A percentile compares a stretch with the other conserved stretches of the same genome.
Evolutionary conservation across 352 stramenopile genomes (phyloP).

Genomic region (Phytopythium sindhum): DNA sequence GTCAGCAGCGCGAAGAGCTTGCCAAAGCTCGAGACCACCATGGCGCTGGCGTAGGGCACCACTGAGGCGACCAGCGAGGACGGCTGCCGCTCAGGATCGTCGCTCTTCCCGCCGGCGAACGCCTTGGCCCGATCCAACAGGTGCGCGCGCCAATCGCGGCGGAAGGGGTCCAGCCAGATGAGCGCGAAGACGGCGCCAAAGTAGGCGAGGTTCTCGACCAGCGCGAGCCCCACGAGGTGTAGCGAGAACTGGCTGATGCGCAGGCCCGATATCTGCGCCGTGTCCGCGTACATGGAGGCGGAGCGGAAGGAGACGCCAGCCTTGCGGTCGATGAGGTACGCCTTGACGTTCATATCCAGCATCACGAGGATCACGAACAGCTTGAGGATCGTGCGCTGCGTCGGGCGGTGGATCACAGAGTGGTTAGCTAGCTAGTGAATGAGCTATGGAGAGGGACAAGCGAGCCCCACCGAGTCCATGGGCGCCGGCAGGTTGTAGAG

Average conservation of each 20-base stretch:
- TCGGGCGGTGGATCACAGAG: too few relatives aligned
- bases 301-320: conserved; percentile 53
- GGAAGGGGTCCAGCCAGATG: conserved; percentile 51
- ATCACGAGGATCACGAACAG: conserved; percentile 77
- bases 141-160: conserved; percentile 41
- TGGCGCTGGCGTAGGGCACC: conserved; percentile 46
- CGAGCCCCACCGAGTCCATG: conserved; percentile 25
- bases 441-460: neutral
- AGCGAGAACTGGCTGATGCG: conserved; percentile 74
- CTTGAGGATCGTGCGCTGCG: conserved; percentile 59
- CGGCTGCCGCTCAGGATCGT: too few relatives aligned
- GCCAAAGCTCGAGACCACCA: conserved; percentile 81
- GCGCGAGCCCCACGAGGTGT: conserved; percentile 64
- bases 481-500: conserved; percentile 71
- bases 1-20: conserved; percentile 83
- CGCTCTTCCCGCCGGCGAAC: too few relatives aligned
- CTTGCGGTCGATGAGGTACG: conserved; percentile 69
- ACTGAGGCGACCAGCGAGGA: conserved; percentile 7
- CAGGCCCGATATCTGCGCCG: conserved; percentile 39
- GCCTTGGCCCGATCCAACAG: conserved; percentile 11
- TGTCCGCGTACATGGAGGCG: conserved; percentile 57
- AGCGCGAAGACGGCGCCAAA: conserved; percentile 43
- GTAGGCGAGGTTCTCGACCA: conserved; percentile 73
- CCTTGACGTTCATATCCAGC: conserved; percentile 86
- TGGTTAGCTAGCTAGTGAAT: too few relatives aligned